Evolutionary conservation across 768 basidiomycete species (phyloP).

Genomic region (Lentinula sp.): DNA sequence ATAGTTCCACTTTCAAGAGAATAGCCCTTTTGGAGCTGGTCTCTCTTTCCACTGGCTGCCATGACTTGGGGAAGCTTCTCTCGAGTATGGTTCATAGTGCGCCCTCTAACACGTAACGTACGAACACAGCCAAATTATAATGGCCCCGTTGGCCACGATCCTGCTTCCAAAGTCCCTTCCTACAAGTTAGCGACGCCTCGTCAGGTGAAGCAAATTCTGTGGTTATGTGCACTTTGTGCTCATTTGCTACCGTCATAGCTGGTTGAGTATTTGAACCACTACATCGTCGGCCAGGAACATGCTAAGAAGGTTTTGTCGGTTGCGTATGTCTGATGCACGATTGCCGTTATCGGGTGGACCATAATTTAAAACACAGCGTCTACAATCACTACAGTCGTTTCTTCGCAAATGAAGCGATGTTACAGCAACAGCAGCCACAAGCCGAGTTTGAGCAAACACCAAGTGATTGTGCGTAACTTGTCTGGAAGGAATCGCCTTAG

Average conservation of each 20-base stretch:
- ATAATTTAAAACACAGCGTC: conserved; percentile 42
- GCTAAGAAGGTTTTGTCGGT: conserved; percentile 94
- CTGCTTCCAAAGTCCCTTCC: conserved; percentile 31
- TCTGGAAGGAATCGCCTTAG: not conserved
- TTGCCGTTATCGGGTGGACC: not conserved
- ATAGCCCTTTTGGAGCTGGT: not conserved
- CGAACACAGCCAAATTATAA: conserved; percentile 56
- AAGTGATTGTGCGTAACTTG: conserved; percentile 13
- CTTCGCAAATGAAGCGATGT: conserved; percentile 54
- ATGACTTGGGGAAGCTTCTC: not conserved
- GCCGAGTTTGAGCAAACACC: conserved; percentile 4
- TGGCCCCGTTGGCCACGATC: conserved; percentile 22
- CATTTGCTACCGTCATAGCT: conserved; percentile 42
- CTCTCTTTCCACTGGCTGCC: not conserved
- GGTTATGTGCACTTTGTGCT: not conserved
- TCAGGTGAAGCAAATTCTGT: conserved; percentile 28
- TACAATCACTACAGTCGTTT: conserved; percentile 95
- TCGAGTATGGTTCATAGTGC: not conserved
- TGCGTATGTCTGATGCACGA: conserved; percentile 53
- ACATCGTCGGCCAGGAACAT: conserved; percentile 84
- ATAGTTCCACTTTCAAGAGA: not conserved
- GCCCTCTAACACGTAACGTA: conserved; percentile 18
- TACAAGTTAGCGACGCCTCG: conserved; percentile 49
- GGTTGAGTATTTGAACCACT: conserved; percentile 80
- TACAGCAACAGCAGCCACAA: conserved; percentile 31